Evolutionary conservation across 2,329 filamentous ascomycete genomes (phyloP).

Genomic region (Aspergillus ochraceus): DNA sequence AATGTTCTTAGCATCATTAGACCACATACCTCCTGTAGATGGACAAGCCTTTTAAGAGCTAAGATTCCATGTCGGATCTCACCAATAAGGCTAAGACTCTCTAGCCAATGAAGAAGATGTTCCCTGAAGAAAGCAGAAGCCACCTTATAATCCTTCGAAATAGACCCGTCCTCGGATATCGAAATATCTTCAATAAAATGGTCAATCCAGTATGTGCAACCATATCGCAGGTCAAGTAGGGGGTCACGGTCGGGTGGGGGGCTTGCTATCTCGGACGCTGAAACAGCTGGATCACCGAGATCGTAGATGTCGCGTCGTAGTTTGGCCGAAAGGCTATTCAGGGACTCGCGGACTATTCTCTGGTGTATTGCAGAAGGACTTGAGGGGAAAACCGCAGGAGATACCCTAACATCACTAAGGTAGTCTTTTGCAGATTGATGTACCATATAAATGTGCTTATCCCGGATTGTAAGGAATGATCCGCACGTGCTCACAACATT

Average conservation of each 20-base stretch:
- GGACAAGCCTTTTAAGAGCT: background rate
- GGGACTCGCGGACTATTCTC: background rate
- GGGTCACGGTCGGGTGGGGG: background rate
- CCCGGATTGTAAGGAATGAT: background rate
- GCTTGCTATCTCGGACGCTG: background rate
- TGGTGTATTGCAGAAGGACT: background rate
- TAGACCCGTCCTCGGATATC: background rate
- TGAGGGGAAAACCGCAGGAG: background rate
- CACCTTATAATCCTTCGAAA: too few species aligned
- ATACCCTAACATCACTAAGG: background rate
- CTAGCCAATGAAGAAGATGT: background rate
- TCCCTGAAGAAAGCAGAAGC: background rate
- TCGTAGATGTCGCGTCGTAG: background rate
- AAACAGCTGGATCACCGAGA: background rate
- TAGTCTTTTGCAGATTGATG: slow-evolving; percentile 1
- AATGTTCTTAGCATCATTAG: too few species aligned
- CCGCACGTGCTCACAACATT: background rate
- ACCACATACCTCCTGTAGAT: background rate
- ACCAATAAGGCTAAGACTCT: background rate
- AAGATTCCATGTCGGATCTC: background rate
- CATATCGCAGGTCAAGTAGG: background rate
- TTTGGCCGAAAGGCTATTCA: background rate
- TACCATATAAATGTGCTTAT: background rate
- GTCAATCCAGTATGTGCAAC: background rate
- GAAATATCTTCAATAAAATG: background rate